Percentiles rank a stretch among this genome's conserved stretches.
Evolutionary conservation across 129 eudicot species (phyloP).

Genomic region (Apium graveolens): DNA sequence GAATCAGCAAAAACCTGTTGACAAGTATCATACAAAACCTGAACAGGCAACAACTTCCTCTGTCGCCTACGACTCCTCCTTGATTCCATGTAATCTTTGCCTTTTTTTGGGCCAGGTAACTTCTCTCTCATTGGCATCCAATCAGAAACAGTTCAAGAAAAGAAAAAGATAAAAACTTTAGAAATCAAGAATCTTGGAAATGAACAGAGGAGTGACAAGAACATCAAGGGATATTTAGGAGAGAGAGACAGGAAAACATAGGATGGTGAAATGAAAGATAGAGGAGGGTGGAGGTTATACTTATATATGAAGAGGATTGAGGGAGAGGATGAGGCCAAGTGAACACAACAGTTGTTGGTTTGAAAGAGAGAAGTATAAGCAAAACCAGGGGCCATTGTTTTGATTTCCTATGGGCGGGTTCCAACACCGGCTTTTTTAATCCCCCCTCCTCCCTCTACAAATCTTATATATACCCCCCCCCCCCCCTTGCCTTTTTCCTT

Average conservation of each 20-base stretch:
- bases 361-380: too few species aligned
- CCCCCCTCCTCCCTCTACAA: too few species aligned
- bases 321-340: constrained; percentile 1
- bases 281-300: too few species aligned
- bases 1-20: constrained; percentile 67
- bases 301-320: constrained; percentile 8
- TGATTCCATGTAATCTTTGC: constrained; percentile 21
- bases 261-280: constrained; percentile 10
- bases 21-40: constrained; percentile 62
- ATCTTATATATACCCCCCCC: too few species aligned
- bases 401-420: too few species aligned
- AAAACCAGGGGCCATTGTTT: too few species aligned
- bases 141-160: constrained; percentile 14
- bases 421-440: too few species aligned
- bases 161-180: constrained; percentile 10
- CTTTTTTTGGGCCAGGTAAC: constrained; percentile 28
- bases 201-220: constrained; percentile 24
- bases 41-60: constrained; percentile 46
- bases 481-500: too few species aligned
- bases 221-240: too few species aligned
- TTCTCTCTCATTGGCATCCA: constrained; percentile 55
- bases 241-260: constrained; percentile 11
- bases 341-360: too few species aligned
- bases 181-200: constrained; percentile 12
- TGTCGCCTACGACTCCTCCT: constrained; percentile 40